Percentiles rank a stretch among this genome's conserved stretches.
These are phyloP conservation scores for Rosa rugosa DNA, from an alignment of 306 rosid species.

Conservation along the genomic window DNA sequence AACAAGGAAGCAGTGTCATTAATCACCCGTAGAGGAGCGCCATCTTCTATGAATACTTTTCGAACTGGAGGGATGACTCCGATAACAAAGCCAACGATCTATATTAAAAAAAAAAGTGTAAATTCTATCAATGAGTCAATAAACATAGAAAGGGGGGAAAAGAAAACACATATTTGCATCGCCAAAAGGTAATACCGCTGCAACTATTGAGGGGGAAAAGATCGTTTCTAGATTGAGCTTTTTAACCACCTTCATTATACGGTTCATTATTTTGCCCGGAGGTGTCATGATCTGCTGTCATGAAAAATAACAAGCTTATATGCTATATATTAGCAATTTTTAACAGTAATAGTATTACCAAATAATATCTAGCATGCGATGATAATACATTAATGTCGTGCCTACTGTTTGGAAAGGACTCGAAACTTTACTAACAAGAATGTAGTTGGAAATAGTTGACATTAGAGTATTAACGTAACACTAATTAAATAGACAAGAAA, in stretches of 20 bases:
- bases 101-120: not conserved
- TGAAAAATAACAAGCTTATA: not conserved
- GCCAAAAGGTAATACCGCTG: constrained; percentile 52
- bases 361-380: too few relatives aligned
- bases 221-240: constrained; percentile 53
- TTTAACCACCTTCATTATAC: constrained; percentile 21
- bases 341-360: not conserved
- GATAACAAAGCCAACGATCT: constrained; percentile 62
- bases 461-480: too few relatives aligned
- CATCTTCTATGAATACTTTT: constrained; percentile 46
- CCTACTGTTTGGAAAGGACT: not conserved
- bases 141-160: not conserved
- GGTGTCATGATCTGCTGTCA: constrained; percentile 34
- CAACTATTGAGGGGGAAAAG: constrained; percentile 74
- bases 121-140: not conserved
- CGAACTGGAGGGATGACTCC: constrained; percentile 57
- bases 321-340: too few relatives aligned
- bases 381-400: too few relatives aligned
- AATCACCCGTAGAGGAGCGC: constrained; percentile 73
- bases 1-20: constrained; percentile 59
- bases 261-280: constrained; percentile 32
- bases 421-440: not conserved
- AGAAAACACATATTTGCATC: not conserved
- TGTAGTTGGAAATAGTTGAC: too few relatives aligned
- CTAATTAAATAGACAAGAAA: too few relatives aligned